phyloP scores from a whole-genome alignment of 495 filamentous ascomycete genomes.

The Penicilliopsis zonata region DNA sequence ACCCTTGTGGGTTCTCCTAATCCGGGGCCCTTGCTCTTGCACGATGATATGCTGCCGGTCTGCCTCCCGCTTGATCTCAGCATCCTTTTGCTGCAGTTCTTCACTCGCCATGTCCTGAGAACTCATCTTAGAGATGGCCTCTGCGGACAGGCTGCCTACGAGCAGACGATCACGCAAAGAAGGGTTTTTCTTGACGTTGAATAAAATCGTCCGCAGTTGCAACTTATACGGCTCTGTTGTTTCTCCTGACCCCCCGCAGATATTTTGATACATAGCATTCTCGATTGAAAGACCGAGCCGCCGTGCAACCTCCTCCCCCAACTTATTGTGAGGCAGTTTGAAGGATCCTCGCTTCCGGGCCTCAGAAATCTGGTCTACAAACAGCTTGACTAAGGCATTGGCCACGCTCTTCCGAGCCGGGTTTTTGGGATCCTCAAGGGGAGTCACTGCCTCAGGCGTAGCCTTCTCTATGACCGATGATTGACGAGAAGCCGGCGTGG shows the following conservation, averaged over 20 bases:
- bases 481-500: slow-evolving; percentile 11
- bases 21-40: slow-evolving; percentile 70
- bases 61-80: slow-evolving; percentile 60
- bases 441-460: slow-evolving; percentile 14
- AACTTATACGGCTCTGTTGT: slow-evolving; percentile 39
- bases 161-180: slow-evolving; percentile 68
- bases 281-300: slow-evolving; percentile 62
- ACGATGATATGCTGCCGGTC: slow-evolving; percentile 83
- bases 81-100: slow-evolving; percentile 69
- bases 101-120: slow-evolving; percentile 83
- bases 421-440: slow-evolving; percentile 31
- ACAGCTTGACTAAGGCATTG: slow-evolving; percentile 36
- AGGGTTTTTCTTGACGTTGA: slow-evolving; percentile 79
- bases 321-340: slow-evolving; percentile 39
- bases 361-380: slow-evolving; percentile 39
- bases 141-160: slow-evolving; percentile 51
- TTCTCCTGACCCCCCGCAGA: slow-evolving; percentile 37
- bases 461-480: slow-evolving; percentile 14
- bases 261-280: slow-evolving; percentile 49
- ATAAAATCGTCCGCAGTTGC: slow-evolving; percentile 52
- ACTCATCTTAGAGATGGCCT: slow-evolving; percentile 70
- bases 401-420: slow-evolving; percentile 38
- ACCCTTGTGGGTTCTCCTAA: slow-evolving; percentile 88
- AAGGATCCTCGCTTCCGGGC: slow-evolving; percentile 38
- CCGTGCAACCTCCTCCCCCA: slow-evolving; percentile 37